Percentiles rank a stretch among this genome's conserved stretches.
phyloP scores from a whole-genome alignment of 768 basidiomycete genomes.

The Phlegmacium glaucopus region DNA sequence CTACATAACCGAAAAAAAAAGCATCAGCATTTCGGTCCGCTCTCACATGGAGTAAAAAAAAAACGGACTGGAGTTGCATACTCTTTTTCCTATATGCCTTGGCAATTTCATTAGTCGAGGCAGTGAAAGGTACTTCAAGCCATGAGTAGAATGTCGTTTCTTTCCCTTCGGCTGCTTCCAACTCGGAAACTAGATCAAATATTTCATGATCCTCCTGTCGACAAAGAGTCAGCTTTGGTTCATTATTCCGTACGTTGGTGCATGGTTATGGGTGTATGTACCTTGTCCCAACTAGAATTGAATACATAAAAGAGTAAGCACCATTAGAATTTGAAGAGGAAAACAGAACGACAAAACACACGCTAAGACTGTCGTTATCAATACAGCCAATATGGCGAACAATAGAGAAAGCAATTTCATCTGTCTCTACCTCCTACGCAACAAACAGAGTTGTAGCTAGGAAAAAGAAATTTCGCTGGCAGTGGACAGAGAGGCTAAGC shows the following conservation, averaged over 20 bases:
- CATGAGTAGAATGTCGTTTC: slow-evolving; percentile 96
- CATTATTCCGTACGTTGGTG: background rate
- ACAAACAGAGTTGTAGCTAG: background rate
- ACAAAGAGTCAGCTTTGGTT: background rate
- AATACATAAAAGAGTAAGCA: background rate
- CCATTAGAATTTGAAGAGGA: background rate
- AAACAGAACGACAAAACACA: slow-evolving; percentile 33
- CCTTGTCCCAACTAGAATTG: slow-evolving; percentile 70
- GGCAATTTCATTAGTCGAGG: slow-evolving; percentile 71
- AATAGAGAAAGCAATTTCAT: slow-evolving; percentile 52
- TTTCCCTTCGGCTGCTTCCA: slow-evolving; percentile 86
- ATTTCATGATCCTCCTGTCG: slow-evolving; percentile 91
- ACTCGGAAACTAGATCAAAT: slow-evolving; percentile 83
- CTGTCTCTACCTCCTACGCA: slow-evolving; percentile 11
- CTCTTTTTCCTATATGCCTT: slow-evolving; percentile 93
- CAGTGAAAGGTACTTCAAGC: slow-evolving; percentile 76
- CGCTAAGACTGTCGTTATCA: slow-evolving; percentile 56
- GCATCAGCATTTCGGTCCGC: background rate
- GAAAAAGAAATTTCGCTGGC: background rate
- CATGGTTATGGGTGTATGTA: slow-evolving; percentile 20
- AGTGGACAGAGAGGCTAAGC: background rate
- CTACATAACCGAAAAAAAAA: no score
- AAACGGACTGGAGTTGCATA: slow-evolving; percentile 80
- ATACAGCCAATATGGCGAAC: slow-evolving; percentile 45
- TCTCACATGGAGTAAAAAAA: background rate